Evolutionary conservation across 768 basidiomycete genomes (phyloP).

Genomic region (Leccinum fibrillosum): DNA sequence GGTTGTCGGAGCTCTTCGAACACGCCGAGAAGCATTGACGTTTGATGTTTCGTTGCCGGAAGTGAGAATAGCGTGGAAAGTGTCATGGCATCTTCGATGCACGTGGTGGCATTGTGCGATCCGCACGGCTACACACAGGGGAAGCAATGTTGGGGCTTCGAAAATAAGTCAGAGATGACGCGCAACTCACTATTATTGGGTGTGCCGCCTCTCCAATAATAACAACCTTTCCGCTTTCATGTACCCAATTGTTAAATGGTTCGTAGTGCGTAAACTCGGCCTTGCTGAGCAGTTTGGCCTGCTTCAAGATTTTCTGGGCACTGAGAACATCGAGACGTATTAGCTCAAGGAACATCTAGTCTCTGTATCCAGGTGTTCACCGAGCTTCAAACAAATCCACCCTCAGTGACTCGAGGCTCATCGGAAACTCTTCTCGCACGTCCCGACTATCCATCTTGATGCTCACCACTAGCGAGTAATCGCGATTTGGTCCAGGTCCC

Average conservation of each 20-base stretch:
- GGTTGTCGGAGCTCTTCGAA: conserved; percentile 58
- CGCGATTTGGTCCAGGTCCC: conserved; percentile 10
- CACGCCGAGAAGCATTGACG: conserved; percentile 47
- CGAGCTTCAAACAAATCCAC: conserved; percentile 21
- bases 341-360: neutral
- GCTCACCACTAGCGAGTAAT: conserved; percentile 17
- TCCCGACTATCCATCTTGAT: conserved; percentile 1
- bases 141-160: neutral
- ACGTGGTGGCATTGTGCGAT: conserved; percentile 44
- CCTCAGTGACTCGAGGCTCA: conserved; percentile 11
- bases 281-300: conserved; percentile 17
- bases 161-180: neutral
- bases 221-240: conserved; percentile 48
- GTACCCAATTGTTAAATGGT: conserved; percentile 47
- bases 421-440: conserved; percentile 4
- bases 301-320: conserved; percentile 18
- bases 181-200: conserved; percentile 41
- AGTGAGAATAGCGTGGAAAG: conserved; percentile 55
- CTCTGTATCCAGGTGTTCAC: neutral
- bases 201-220: conserved; percentile 60
- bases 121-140: conserved; percentile 42
- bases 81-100: conserved; percentile 60
- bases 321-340: neutral
- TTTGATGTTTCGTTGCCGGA: conserved; percentile 41
- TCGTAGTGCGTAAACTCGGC: conserved; percentile 32